Percentiles rank a stretch among this genome's conserved stretches.
phyloP scores from a whole-genome alignment of 1,284 basidiomycete genomes.

The Leccinum fuscescens region DNA sequence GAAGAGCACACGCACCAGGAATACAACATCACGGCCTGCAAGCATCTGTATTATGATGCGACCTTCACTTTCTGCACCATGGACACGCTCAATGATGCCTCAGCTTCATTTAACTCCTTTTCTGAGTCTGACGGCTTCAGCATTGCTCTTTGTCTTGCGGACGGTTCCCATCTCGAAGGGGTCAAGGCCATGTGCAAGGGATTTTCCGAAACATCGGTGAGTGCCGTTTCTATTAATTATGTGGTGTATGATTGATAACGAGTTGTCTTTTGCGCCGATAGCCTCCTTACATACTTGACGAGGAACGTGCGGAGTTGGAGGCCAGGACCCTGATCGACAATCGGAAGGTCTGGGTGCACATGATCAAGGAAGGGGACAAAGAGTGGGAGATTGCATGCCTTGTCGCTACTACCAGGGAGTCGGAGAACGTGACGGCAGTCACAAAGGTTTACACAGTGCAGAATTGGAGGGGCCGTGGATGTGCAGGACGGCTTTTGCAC shows the following conservation, averaged over 20 bases:
- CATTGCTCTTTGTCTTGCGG: slow-evolving; percentile 45
- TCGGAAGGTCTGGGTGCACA: slow-evolving; percentile 60
- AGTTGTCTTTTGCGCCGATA: slow-evolving; percentile 20
- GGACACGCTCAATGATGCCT: slow-evolving; percentile 38
- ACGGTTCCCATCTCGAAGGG: slow-evolving; percentile 38
- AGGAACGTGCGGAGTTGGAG: slow-evolving; percentile 45
- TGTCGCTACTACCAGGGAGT: slow-evolving; percentile 50
- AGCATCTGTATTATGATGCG: slow-evolving; percentile 61
- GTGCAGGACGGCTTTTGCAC: slow-evolving; percentile 44
- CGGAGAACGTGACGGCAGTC: slow-evolving; percentile 41
- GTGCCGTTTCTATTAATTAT: slow-evolving; percentile 21
- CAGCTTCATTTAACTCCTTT: slow-evolving; percentile 22
- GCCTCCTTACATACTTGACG: slow-evolving; percentile 53
- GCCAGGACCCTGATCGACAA: slow-evolving; percentile 49
- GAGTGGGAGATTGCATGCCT: slow-evolving; percentile 55
- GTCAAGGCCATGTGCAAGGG: slow-evolving; percentile 50
- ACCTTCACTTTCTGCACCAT: slow-evolving; percentile 55
- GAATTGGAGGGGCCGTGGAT: slow-evolving; percentile 40
- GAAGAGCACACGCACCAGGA: slow-evolving; percentile 46
- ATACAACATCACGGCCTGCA: slow-evolving; percentile 26
- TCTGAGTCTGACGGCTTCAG: slow-evolving; percentile 21
- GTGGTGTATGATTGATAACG: slow-evolving; percentile 1
- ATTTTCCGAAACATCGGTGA: slow-evolving; percentile 59
- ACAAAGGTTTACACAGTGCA: slow-evolving; percentile 51
- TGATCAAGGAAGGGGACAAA: slow-evolving; percentile 32